These are phyloP conservation scores for Claviceps sp. DNA, from an alignment of 2,329 filamentous ascomycete species.

Conservation along the genomic window DNA sequence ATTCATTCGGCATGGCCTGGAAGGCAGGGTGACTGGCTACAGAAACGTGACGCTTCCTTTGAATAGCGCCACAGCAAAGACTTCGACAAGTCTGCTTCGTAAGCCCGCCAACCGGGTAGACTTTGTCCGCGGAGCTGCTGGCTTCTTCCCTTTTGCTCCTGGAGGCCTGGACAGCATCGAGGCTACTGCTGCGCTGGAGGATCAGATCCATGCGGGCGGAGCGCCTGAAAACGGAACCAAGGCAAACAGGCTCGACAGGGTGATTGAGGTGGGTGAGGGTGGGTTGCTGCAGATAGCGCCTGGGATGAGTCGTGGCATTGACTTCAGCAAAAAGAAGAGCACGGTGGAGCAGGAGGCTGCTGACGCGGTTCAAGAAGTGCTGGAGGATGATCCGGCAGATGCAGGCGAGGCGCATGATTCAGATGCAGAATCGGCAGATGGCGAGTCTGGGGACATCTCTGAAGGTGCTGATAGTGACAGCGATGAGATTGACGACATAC, in stretches of 20 bases:
- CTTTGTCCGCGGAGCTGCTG: conserved; percentile 83
- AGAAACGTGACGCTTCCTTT: conserved; percentile 86
- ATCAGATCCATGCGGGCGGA: conserved; percentile 49
- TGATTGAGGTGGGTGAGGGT: conserved; percentile 75
- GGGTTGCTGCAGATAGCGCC: conserved; percentile 72
- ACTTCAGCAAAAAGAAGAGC: conserved; percentile 48
- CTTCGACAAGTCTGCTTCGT: conserved; percentile 76
- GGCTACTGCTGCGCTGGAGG: conserved; percentile 71
- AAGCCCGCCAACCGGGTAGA: conserved; percentile 80
- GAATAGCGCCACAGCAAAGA: conserved; percentile 82
- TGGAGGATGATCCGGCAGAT: conserved; percentile 38
- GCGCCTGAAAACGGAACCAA: conserved; percentile 28
- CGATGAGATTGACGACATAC: conserved; percentile 66
- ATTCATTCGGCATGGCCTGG: conserved; percentile 80
- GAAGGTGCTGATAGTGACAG: conserved; percentile 35
- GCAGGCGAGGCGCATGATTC: conserved; percentile 13
- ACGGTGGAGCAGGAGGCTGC: conserved; percentile 47
- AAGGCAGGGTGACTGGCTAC: conserved; percentile 87
- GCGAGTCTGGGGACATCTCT: conserved; percentile 12
- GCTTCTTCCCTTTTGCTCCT: conserved; percentile 88
- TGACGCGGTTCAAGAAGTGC: conserved; percentile 54
- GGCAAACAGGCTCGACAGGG: conserved; percentile 55
- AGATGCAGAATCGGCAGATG: conserved; percentile 13
- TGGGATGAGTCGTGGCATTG: conserved; percentile 66
- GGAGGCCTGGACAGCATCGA: conserved; percentile 81